Base-by-base conservation (phyloP, 257 asterid species). In the Capsicum pubescens region DNA sequence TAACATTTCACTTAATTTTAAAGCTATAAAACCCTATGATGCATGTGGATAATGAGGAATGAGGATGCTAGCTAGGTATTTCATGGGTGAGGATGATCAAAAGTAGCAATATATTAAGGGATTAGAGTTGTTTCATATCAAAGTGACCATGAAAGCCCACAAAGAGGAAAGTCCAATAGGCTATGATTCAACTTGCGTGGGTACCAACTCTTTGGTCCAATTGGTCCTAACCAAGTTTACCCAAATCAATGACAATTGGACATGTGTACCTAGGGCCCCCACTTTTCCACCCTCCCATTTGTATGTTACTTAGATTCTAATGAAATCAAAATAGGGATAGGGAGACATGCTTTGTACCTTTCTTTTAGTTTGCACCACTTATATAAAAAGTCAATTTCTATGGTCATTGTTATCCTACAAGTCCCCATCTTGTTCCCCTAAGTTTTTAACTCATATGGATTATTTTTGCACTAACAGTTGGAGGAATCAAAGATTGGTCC, bases 311-410 rank as follows among this genome's bases (percentile, higher is more conserved):
- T 13, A 13, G 61, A 50, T 74, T 74, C 60, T 21, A 21, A 76
- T 52, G 74, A 66, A 79, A 63, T 21, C 3, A 64, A 14, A 42
- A 14, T 39, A 79, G 36, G 60, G 42, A 44, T 58, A 88, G 85
- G 32, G 74, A 55, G 69, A 26, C 90, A 86, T 88, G 93, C 87
- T 88, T 80, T 83, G 92, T 90, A 76, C 87, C 88, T 90, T 89
- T 91, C 96, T 86, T 90, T 93, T 86, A 6, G 85, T 88, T 54
- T 67, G 85, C 87, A 89, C 94, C 97, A 91, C 81, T 76, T 82
- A 88, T 82, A 81, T 84, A 81, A 85, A 86, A 89, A 91, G 90
- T 88, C 35, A 19, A 26, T 81, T 87, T 59, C 57, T 82, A 83
- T 80, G 89, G 91, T 59, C 88, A 91, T 67, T 83, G 85, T 84